A percentile compares a stretch with the other conserved stretches of the same genome.
These are phyloP conservation scores for Solanum aculeatissimum DNA, from an alignment of 305 asterid genomes.

Conservation along the genomic window DNA sequence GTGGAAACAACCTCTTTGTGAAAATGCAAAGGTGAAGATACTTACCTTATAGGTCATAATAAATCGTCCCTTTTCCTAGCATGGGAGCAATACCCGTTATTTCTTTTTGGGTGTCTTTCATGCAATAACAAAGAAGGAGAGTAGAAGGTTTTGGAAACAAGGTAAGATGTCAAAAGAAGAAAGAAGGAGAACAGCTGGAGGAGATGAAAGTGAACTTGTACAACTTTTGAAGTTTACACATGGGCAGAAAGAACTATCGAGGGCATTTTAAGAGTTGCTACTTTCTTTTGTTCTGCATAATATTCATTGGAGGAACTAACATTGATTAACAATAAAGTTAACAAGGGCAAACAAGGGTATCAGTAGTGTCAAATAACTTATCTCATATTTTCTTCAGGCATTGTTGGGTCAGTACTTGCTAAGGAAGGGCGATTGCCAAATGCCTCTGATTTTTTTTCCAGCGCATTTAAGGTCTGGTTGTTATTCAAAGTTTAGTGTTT, in stretches of 20 bases:
- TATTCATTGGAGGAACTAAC: neutral
- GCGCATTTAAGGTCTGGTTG: slow-evolving; percentile 65
- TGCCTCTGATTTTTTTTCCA: slow-evolving; percentile 48
- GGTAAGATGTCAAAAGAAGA: neutral
- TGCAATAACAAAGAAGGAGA: neutral
- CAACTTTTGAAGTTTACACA: neutral
- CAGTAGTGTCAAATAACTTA: neutral
- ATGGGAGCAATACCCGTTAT: neutral
- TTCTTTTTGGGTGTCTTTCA: neutral
- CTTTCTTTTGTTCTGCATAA: neutral
- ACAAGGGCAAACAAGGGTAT: neutral
- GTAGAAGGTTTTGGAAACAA: neutral
- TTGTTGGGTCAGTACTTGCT: slow-evolving; percentile 73
- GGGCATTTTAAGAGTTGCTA: neutral
- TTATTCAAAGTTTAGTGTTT: neutral
- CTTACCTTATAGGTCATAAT: neutral
- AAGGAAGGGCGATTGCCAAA: slow-evolving; percentile 53
- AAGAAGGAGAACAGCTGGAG: neutral
- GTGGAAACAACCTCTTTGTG: neutral
- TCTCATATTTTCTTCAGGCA: slow-evolving; percentile 36
- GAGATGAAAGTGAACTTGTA: neutral
- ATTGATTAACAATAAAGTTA: neutral
- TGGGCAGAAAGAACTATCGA: neutral
- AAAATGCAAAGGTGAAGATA: neutral
- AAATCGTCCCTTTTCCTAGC: neutral